Evolutionary conservation across 2,329 filamentous ascomycete genomes (phyloP).

Genomic region (Trichoderma sp.): DNA sequence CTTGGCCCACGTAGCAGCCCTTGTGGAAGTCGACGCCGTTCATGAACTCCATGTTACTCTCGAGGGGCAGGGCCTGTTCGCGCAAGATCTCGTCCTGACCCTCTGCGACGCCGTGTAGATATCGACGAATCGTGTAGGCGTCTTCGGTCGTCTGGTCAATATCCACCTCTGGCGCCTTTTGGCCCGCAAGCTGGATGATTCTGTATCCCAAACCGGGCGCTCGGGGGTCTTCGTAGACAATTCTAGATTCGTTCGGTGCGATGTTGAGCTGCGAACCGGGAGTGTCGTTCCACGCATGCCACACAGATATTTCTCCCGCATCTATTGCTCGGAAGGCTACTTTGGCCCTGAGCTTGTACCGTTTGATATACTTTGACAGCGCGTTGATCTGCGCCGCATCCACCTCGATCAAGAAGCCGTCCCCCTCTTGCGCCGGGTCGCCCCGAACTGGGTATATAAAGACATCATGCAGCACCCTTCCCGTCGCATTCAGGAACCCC

Average conservation of each 20-base stretch:
- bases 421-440: constrained; percentile 30
- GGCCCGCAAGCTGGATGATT: constrained; percentile 38
- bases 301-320: constrained; percentile 65
- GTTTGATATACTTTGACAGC: constrained; percentile 72
- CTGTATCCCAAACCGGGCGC: constrained; percentile 59
- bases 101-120: constrained; percentile 80
- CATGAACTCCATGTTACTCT: constrained; percentile 86
- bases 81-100: constrained; percentile 75
- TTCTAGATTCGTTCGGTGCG: constrained; percentile 22
- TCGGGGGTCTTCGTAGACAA: constrained; percentile 53
- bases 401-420: constrained; percentile 72
- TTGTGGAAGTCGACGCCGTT: constrained; percentile 89
- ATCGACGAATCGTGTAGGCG: constrained; percentile 74
- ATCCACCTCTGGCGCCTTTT: constrained; percentile 40
- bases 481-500: constrained; percentile 82
- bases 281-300: constrained; percentile 71
- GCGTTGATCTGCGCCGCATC: constrained; percentile 65
- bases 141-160: constrained; percentile 52
- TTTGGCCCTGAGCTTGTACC: constrained; percentile 84
- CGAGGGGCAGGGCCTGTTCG: constrained; percentile 76
- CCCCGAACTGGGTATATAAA: constrained; percentile 73
- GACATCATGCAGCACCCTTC: constrained; percentile 83
- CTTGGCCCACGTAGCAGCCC: constrained; percentile 96
- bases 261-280: background rate
- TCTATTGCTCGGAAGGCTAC: constrained; percentile 68